These are phyloP conservation scores for Globisporangium mamillatum DNA, from an alignment of 352 stramenopile genomes.

Conservation along the genomic window DNA sequence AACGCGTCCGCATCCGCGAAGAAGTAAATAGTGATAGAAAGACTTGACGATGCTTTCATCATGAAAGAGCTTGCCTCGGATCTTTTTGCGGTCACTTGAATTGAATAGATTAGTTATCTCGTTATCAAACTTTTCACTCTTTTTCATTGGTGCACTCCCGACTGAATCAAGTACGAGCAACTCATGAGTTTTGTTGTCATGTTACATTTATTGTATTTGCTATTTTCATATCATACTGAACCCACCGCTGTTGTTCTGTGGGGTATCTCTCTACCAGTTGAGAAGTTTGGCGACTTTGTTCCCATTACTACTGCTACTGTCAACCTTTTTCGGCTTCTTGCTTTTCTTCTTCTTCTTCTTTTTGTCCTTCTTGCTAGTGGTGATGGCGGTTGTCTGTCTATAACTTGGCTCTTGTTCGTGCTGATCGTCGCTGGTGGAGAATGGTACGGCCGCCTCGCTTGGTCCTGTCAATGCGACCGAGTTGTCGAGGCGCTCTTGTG, in stretches of 20 bases:
- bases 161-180: too few species aligned
- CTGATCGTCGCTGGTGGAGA: not conserved
- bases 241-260: not conserved
- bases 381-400: not conserved
- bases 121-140: not conserved
- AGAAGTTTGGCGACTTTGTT: not conserved
- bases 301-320: not conserved
- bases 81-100: not conserved
- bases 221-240: not conserved
- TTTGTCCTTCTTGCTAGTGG: not conserved
- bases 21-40: not conserved
- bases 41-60: not conserved
- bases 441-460: too few species aligned
- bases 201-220: not conserved
- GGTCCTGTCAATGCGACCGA: too few species aligned
- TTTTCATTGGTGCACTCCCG: not conserved
- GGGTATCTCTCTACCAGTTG: not conserved
- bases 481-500: too few species aligned
- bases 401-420: not conserved
- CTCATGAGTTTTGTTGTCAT: not conserved
- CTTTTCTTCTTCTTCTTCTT: slow-evolving; percentile 5
- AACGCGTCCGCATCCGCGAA: not conserved
- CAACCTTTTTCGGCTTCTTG: slow-evolving; percentile 5
- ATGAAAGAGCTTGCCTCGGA: not conserved
- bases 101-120: not conserved